Percentiles rank a stretch among this genome's conserved stretches.
These are phyloP conservation scores for Arachnomyces sp. DNA, from an alignment of 2,329 filamentous ascomycete genomes.

Conservation along the genomic window DNA sequence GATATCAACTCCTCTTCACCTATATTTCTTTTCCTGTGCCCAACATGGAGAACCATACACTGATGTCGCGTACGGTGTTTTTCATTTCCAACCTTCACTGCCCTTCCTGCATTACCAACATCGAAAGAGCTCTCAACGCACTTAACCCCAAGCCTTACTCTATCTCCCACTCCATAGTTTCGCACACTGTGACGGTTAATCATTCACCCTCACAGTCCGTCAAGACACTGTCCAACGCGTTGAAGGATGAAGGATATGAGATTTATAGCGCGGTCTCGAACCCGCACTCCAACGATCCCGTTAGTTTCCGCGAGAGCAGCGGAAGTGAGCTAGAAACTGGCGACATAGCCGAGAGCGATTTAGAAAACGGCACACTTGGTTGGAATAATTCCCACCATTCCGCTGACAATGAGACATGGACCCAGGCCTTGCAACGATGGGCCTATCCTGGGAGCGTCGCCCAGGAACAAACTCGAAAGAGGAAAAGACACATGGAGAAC, in stretches of 20 bases:
- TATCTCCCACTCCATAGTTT: conserved; percentile 6
- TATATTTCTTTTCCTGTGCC: too few species aligned
- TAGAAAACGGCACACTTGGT: too few species aligned
- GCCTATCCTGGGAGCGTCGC: conserved; percentile 2
- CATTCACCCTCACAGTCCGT: conserved; percentile 1
- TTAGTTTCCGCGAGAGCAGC: conserved; percentile 14
- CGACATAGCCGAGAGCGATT: conserved; percentile 10
- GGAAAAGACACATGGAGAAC: conserved; percentile 29
- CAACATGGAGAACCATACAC: conserved; percentile 38
- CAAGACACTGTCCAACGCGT: conserved; percentile 1
- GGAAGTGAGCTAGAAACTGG: conserved; percentile 12
- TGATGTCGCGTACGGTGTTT: conserved; percentile 27
- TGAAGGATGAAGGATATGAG: conserved; percentile 7
- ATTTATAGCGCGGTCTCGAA: background rate
- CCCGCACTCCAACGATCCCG: conserved; percentile 9
- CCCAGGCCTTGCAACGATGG: too few species aligned
- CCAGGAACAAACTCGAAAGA: too few species aligned
- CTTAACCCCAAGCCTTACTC: conserved; percentile 30
- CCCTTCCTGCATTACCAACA: conserved; percentile 62
- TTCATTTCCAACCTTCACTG: conserved; percentile 70
- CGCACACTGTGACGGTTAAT: conserved; percentile 4
- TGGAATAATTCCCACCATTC: too few species aligned
- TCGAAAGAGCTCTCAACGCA: conserved; percentile 48
- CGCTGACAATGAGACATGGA: too few species aligned
- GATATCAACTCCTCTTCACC: too few species aligned